Conservation (phyloP, 2,329 filamentous ascomycete genomes). For the Aspergillus felis region DNA sequence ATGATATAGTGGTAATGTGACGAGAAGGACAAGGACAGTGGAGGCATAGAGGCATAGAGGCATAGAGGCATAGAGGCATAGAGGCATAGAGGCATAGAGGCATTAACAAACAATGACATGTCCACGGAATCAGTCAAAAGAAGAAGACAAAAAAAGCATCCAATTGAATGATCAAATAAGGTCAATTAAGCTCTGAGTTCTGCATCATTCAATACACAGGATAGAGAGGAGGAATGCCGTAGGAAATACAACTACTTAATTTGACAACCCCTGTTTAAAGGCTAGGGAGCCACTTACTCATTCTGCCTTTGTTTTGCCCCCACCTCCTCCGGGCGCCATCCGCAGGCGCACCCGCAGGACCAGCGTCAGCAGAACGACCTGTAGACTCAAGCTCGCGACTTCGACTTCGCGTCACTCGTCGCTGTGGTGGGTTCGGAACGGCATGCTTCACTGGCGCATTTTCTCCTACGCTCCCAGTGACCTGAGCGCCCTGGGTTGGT, state of each 20-base stretch:
- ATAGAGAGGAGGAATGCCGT: neutral
- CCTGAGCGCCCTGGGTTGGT: neutral
- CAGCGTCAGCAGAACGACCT: constrained; percentile 2
- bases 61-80: neutral
- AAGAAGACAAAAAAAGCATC: neutral
- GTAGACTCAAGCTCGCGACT: constrained; percentile 31
- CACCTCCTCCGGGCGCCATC: neutral
- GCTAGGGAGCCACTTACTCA: neutral
- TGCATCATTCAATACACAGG: neutral
- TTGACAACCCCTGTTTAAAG: neutral
- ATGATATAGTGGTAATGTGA: neutral
- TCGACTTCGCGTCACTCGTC: constrained; percentile 35
- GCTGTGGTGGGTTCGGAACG: neutral
- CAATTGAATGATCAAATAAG: neutral
- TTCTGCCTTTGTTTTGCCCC: constrained; percentile 6
- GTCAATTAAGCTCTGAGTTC: neutral
- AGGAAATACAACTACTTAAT: neutral
- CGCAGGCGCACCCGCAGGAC: neutral
- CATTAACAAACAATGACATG: neutral
- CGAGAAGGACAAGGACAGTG: neutral
- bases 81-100: neutral
- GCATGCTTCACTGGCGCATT: neutral
- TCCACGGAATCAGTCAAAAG: neutral
- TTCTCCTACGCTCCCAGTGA: neutral
- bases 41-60: neutral